Percentiles rank a stretch among this genome's conserved stretches.
Conservation (phyloP, 1,284 basidiomycete genomes). For the Malassezia equina region DNA sequence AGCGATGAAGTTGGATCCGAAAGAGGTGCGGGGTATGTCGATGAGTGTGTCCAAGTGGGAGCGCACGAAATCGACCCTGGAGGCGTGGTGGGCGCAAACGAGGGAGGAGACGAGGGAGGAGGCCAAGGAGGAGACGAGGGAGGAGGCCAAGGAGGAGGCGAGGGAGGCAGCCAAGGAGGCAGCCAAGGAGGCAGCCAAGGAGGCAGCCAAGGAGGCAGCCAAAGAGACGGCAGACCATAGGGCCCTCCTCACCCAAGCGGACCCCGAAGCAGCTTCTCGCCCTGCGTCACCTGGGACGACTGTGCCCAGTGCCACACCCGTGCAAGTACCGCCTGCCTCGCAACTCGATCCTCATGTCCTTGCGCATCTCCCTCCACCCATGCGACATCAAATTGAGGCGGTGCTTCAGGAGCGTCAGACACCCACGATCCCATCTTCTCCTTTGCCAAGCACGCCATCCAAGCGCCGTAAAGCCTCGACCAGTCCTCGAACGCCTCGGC, state of each 20-base stretch:
- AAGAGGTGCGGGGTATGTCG: constrained; percentile 81
- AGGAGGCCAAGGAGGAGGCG: too few species aligned
- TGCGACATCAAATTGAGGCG: constrained; percentile 25
- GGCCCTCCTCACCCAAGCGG: too few species aligned
- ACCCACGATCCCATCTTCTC: constrained; percentile 1
- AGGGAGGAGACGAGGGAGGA: too few species aligned
- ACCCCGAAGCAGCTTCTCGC: background rate
- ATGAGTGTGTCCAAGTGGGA: constrained; percentile 82
- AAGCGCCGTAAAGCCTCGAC: background rate
- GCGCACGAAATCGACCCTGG: constrained; percentile 22
- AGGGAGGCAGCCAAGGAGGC: too few species aligned
- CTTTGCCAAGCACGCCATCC: background rate
- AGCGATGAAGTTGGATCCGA: constrained; percentile 65
- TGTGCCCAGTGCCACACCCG: constrained; percentile 20
- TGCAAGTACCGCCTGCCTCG: constrained; percentile 32
- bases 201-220: too few species aligned
- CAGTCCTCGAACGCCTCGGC: background rate
- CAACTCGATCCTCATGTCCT: constrained; percentile 32
- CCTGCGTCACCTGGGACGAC: too few species aligned
- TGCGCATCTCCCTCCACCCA: constrained; percentile 23
- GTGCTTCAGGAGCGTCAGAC: constrained; percentile 1
- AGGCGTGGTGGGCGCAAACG: constrained; percentile 15
- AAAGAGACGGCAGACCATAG: too few species aligned
- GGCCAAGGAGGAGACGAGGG: constrained; percentile 19
- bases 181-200: too few species aligned